Base-by-base conservation (phyloP, 805 yeast species). In the Saturnispora galanensis region DNA sequence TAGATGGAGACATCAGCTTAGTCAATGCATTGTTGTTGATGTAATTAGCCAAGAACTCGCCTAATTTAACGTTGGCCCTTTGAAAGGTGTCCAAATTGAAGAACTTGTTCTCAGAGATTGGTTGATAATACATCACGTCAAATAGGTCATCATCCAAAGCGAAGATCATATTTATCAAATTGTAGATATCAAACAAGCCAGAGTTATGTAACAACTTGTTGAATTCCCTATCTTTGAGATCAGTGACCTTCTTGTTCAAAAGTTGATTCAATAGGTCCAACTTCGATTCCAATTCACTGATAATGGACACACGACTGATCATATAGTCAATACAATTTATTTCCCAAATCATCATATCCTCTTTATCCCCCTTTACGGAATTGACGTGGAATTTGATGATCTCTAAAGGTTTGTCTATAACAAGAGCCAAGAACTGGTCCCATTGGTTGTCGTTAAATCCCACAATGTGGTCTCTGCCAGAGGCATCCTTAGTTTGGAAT, bases 111-210 rank as follows among this genome's bases (percentile, higher is more conserved):
- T 82, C 88, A 3, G 63, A 61, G 13, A 81, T 70, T 1, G 89
- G 82, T 46, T 76, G 66, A 58, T 84, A 84, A 56, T 82, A 69
- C 17, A 76, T 71, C 29, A 75, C 76, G 43, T 82, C 80, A 49
- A 75, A 74, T 44, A 67, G 65, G 26, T 78, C 77, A 42, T 77
- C 84, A 42, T 67, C 70, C 15, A 81, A 60, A 11, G 84, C 81
- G 59, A 76, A 79, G n/a, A 84, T 79, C 82, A 83, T 78, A 54
- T 80, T 79, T 47, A 81, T 67, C 41, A 83, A 60, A 55, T 81
- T 83, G 56, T 70, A 76, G 52, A 74, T 77, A 45, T 81, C 75
- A n/a, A 65, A 66, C 30, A 83, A 59, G 0, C 75, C 75, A 18
- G 84, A 74, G 35, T 69, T 73, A 13, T 65, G 62, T 34, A 83